These are phyloP conservation scores for Epichloe aotearoae DNA, from an alignment of 2,329 filamentous ascomycete species.

Conservation along the genomic window DNA sequence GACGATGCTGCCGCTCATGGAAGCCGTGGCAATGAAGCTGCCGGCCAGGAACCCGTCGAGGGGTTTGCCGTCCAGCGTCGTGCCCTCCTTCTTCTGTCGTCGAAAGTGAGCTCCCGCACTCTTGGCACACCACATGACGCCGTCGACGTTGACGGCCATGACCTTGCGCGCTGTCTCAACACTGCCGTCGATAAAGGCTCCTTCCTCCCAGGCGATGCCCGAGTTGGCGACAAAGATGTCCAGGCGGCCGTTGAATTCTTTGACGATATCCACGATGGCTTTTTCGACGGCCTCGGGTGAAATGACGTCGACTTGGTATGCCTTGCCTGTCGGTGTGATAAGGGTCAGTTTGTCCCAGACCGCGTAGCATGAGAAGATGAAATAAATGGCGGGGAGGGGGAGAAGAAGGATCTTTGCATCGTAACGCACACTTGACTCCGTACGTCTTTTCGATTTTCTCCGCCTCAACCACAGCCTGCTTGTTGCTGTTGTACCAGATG, in stretches of 20 bases:
- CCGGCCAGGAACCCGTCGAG: slow-evolving; percentile 48
- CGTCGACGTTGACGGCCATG: slow-evolving; percentile 58
- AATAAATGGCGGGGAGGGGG: not conserved
- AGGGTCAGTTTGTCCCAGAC: not conserved
- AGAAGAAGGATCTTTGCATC: not conserved
- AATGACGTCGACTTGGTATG: slow-evolving; percentile 47
- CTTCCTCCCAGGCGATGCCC: slow-evolving; percentile 60
- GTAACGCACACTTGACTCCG: slow-evolving; percentile 49
- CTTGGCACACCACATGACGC: slow-evolving; percentile 64
- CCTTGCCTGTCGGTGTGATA: slow-evolving; percentile 8
- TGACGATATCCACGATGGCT: slow-evolving; percentile 38
- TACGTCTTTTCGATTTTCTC: slow-evolving; percentile 51
- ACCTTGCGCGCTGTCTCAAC: slow-evolving; percentile 54
- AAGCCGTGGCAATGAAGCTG: slow-evolving; percentile 66
- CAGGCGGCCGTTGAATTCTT: slow-evolving; percentile 60
- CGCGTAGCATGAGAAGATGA: not conserved
- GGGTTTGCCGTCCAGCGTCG: slow-evolving; percentile 46
- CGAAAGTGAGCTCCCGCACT: slow-evolving; percentile 58
- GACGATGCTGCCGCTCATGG: slow-evolving; percentile 65
- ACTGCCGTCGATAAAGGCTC: slow-evolving; percentile 51
- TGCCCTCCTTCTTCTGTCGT: slow-evolving; percentile 55
- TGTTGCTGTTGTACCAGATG: slow-evolving; percentile 60
- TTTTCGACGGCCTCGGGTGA: slow-evolving; percentile 36
- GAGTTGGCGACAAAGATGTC: slow-evolving; percentile 73
- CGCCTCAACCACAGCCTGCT: slow-evolving; percentile 47